A percentile compares a stretch with the other conserved stretches of the same genome.
Conservation (phyloP, 1,284 basidiomycete species). For the Prillingera fragicola region DNA sequence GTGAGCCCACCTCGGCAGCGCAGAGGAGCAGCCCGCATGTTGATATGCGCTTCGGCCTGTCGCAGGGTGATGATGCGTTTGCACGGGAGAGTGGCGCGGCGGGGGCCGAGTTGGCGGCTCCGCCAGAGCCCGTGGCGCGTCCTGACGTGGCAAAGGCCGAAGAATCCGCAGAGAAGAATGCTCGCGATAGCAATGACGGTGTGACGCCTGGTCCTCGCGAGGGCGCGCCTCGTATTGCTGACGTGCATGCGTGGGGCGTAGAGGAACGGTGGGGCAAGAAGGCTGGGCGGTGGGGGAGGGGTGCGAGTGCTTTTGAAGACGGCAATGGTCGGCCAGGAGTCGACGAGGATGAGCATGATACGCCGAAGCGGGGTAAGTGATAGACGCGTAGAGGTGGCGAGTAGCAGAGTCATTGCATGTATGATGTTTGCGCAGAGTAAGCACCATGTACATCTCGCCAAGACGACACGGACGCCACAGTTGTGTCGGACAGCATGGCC, state of each 20-base stretch:
- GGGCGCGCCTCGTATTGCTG: conserved; percentile 32
- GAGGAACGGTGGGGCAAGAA: conserved; percentile 50
- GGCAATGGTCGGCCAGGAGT: too few species aligned
- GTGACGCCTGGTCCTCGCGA: conserved; percentile 9
- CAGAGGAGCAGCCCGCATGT: neutral
- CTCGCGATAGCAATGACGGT: too few species aligned
- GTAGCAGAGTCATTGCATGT: too few species aligned
- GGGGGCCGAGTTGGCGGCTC: neutral
- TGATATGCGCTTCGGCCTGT: neutral
- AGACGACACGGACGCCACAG: too few species aligned
- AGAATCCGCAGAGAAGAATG: neutral
- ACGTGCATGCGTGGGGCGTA: conserved; percentile 46
- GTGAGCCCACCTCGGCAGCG: neutral
- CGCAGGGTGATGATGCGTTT: neutral
- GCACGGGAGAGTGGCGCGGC: neutral
- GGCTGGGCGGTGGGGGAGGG: conserved; percentile 51
- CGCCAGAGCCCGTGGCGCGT: neutral
- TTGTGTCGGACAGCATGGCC: too few species aligned
- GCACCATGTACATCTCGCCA: too few species aligned
- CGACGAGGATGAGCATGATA: neutral
- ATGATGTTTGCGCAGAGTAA: too few species aligned
- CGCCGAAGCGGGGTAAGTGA: too few species aligned
- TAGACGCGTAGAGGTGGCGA: too few species aligned
- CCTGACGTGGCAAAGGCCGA: conserved; percentile 5
- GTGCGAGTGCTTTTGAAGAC: too few species aligned